Conservation (phyloP, 192 early-diverging fungal genomes). For the Gorgonomyces haynaldii region DNA sequence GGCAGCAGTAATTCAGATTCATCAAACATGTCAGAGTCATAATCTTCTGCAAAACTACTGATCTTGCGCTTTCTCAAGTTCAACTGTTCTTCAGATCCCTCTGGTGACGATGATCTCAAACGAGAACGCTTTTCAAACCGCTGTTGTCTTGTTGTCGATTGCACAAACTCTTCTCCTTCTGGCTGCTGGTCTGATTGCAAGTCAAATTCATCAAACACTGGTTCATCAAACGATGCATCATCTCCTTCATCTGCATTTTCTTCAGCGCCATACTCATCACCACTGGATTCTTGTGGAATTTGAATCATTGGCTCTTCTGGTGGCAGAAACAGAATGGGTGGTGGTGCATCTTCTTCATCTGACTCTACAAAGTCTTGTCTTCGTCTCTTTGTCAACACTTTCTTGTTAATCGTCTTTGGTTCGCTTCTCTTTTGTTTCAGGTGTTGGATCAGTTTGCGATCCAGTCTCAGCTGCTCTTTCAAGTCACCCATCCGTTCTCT, state of each 20-base stretch:
- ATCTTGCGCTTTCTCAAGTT: no score
- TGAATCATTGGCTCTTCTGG: conserved; percentile 1
- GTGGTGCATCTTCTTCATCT: conserved; percentile 4
- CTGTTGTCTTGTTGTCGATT: background rate
- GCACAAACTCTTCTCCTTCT: no score
- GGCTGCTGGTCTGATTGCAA: no score
- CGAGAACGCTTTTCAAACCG: background rate
- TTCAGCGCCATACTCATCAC: conserved; percentile 21
- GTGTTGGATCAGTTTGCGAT: no score
- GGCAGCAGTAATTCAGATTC: background rate
- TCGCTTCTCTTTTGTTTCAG: no score
- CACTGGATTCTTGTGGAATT: conserved; percentile 15
- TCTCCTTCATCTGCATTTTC: conserved; percentile 8
- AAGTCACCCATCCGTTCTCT: no score
- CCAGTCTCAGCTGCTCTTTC: no score
- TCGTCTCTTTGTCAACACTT: conserved; percentile 1
- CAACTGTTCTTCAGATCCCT: no score
- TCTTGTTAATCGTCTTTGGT: conserved; percentile 1
- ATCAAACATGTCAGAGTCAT: conserved; percentile 1
- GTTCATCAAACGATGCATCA: background rate
- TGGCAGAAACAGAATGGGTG: conserved; percentile 2
- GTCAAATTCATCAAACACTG: no score
- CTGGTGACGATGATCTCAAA: no score
- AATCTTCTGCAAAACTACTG: conserved; percentile 10
- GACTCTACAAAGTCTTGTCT: conserved; percentile 7